Base-by-base conservation (phyloP, 305 asterid species). In the Salvia sclarea region DNA sequence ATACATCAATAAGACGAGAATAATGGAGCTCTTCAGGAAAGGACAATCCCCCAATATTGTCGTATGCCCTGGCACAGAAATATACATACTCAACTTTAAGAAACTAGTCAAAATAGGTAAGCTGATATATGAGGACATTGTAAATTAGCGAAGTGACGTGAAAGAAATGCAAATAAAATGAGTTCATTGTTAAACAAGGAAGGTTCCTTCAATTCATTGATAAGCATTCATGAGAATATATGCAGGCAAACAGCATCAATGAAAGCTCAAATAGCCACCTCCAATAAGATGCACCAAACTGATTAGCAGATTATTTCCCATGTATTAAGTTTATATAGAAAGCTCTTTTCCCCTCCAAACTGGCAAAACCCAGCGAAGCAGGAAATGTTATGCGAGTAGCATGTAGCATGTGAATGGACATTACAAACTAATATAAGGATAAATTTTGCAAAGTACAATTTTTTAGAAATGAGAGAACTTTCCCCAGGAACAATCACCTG, bases 401-500 rank as follows among this genome's bases (percentile, higher is more conserved):
- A 14, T 10, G 8, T 20, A 25, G 44, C 17, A 44, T 25, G 3
- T 3, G 5, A 25, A 68, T 8, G 40, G 43, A 40, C 37, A 37
- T 25, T 25, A 25, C 4, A 25, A 25, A 25, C 31, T 25, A 25
- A 25, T 25, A 25, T 25, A 25, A 1, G 31, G 31, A n/a, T 25
- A 4, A 68, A 31, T 48, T 38, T 64, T 9, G 49, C 54, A 64
- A 33, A 61, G 37, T 49, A 30, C 43, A 44, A 53, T 47, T 8
- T 43, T 41, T 37, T 21, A 6, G 14, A 37, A 14, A 41, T 14
- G 37, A 35, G 21, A 9, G 6, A 63, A 48, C 17, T 20, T 17
- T 59, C n/a, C 22, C 48, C 22, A 17, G 16, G 24, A 35, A 59
- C 12, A 22, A 45, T 72, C 68, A 78, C 83, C 80, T 81, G 78